phyloP scores from a whole-genome alignment of 805 yeast genomes.

The Candida methanosorbosa region DNA sequence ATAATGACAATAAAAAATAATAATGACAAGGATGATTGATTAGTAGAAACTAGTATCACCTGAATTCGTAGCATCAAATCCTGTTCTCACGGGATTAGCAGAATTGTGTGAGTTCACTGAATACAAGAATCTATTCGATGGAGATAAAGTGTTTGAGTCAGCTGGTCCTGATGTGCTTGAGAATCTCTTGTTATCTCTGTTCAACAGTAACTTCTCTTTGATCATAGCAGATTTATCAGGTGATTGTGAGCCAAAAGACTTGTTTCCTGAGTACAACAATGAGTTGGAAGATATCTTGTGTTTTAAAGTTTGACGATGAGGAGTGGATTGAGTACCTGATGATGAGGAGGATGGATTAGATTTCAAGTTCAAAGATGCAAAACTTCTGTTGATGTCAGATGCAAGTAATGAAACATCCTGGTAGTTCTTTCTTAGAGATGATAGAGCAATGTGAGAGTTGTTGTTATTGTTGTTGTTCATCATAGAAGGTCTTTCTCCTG shows the following conservation, averaged over 20 bases:
- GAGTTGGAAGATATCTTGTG: too few species aligned
- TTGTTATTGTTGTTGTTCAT: neutral
- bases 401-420: conserved; percentile 12
- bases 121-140: conserved; percentile 14
- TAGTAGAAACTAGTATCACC: conserved; percentile 11
- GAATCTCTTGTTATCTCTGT: neutral
- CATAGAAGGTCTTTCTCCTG: too few species aligned
- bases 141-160: conserved; percentile 1
- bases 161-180: neutral
- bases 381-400: conserved; percentile 17
- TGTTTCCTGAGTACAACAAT: too few species aligned
- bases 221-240: conserved; percentile 1
- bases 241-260: too few species aligned
- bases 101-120: conserved; percentile 4
- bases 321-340: too few species aligned
- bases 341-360: too few species aligned
- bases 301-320: too few species aligned
- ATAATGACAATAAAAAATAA: neutral
- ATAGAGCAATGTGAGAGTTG: neutral
- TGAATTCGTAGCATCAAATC: conserved; percentile 9
- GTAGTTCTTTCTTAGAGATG: neutral
- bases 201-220: neutral
- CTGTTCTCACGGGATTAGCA: neutral
- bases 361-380: conserved; percentile 20
- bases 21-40: neutral